Evolutionary conservation across 306 rosid genomes (phyloP), one percentile per base, ranked within the genome.

Genomic region (Cyamopsis tetragonoloba): DNA sequence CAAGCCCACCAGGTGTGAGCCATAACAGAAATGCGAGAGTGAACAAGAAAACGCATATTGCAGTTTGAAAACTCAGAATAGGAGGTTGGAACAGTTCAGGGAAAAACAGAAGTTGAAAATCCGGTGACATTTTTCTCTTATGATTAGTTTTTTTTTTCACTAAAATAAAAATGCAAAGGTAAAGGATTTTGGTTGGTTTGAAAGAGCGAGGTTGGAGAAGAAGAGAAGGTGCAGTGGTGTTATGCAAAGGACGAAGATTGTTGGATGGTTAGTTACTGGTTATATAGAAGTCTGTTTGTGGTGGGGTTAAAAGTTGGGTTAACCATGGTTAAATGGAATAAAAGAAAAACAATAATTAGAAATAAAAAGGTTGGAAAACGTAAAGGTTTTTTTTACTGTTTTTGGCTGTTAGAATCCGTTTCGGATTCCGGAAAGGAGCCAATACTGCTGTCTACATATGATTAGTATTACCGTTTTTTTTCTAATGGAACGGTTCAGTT

Each of bases 1-100:
- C 89, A 0, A 91, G 72, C 7, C 97, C 97, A 0, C 96, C 97
- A 0, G 95, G 92, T 0, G 82, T 43, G 2, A 91, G 73, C 57
- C 85, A 82, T 23, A 85, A 32, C 0, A 62, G 6, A 26, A 77
- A 62, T 1, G 62, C 19, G 1, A 73, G 6, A 0, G 77, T 34
- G 44, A 84, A 62, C 2, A 82, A 22, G 2, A 79, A 0, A 8
- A 78, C 19, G 6, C 50, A 64, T 0, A 82, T 0, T 0, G 79
- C 66, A 1, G 80, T 15, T 46, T 86, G 81, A 4, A 86, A 19
- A 58, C 20, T 84, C 0, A 70, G 23, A 12, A 77, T 6, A 0
- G 85, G 68, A 0, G 79, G 39, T 0, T 47, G 82, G 22, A 71
- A 17, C 32, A 69, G 69, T 39, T 30, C 63, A 32, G 60, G 86